Evolutionary conservation across 495 filamentous ascomycete genomes (phyloP), one percentile per base, ranked within the genome.

Genomic region (Podospora bellae-mahoneyi): DNA sequence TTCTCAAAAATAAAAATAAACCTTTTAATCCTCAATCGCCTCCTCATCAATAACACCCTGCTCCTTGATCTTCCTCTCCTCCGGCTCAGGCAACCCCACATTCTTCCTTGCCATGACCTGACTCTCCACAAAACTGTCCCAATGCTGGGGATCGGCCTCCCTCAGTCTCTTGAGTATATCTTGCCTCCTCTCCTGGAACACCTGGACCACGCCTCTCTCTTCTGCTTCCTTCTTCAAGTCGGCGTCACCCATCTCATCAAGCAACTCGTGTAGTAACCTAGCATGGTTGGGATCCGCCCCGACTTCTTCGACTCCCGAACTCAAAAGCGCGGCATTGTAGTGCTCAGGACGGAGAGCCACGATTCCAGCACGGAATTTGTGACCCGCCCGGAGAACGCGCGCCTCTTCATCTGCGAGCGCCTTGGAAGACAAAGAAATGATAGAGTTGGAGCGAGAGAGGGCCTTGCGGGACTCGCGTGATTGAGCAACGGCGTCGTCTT

Each of bases 381-480:
- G 92, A 18, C 92, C 92, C 13, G 93, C 86, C 26, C 93, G 90
- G 72, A 96, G 91, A 68, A 94, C 87, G 53, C 89, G 91, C 59
- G 91, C 95, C 84, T 99, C 95, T 79, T 99, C 95, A 58, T 92
- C 85, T 13, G 90, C 88, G 61, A 94, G 87, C 26, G 89, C 91
- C 62, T 88, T 90, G 23, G 91, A 90, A 61, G 90, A 88, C 23
- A 96, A 84, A 10, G 90, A 93, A 58, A 95, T 89, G 65, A 93
- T 88, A 1, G 91, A 94, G 77, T 86, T 89, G 66, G 89, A 85
- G 39, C 92, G 88, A 1, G 88, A 89, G 23, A 92, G 83, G 3
- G 76, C 70, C 27, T 26, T 44, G 56, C 78, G 76, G 65, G 80
- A 78, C 57, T 84, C 80, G 55, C 73, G 73, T 57, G 74, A 73